A percentile compares a stretch with the other conserved stretches of the same genome.
Evolutionary conservation across 208 protist genomes (phyloP).

Genomic region (Leishmania arabica): DNA sequence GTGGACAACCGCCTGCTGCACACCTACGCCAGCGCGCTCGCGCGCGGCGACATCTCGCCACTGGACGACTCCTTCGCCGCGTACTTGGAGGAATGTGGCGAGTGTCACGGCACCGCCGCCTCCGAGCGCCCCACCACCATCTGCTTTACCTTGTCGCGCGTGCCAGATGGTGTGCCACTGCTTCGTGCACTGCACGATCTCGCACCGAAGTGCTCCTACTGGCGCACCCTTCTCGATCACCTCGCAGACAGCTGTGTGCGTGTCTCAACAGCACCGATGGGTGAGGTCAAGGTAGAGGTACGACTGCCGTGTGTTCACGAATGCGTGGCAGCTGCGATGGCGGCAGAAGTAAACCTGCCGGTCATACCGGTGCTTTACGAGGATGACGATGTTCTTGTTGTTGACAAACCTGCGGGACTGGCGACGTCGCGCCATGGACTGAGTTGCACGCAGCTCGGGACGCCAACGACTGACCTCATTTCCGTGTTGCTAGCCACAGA

Average conservation of each 20-base stretch:
- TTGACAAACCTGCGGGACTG: constrained; percentile 76
- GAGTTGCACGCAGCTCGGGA: constrained; percentile 50
- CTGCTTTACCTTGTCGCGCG: constrained; percentile 46
- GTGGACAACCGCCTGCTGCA: constrained; percentile 69
- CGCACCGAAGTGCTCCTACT: constrained; percentile 73
- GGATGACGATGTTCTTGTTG: constrained; percentile 70
- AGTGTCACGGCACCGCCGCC: constrained; percentile 46
- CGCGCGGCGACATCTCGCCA: constrained; percentile 42
- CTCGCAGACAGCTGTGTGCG: constrained; percentile 17
- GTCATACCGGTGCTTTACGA: constrained; percentile 57
- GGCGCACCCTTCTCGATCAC: constrained; percentile 60
- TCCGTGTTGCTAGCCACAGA: constrained; percentile 38
- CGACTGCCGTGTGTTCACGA: constrained; percentile 58
- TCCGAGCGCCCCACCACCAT: constrained; percentile 44
- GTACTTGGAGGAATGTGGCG: constrained; percentile 86
- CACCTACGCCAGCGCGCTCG: constrained; percentile 61
- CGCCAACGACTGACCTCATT: constrained; percentile 44
- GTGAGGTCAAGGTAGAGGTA: constrained; percentile 57
- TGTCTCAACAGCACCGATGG: constrained; percentile 34
- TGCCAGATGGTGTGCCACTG: constrained; percentile 20
- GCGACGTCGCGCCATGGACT: constrained; percentile 79
- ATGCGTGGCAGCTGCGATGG: constrained; percentile 47
- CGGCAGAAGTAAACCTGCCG: background rate
- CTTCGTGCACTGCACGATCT: constrained; percentile 39
- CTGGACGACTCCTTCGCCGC: constrained; percentile 52